Percentiles rank a stretch among this genome's conserved stretches.
Evolutionary conservation across 73 alveolate genomes (phyloP).

Genomic region (Blepharisma stoltei): DNA sequence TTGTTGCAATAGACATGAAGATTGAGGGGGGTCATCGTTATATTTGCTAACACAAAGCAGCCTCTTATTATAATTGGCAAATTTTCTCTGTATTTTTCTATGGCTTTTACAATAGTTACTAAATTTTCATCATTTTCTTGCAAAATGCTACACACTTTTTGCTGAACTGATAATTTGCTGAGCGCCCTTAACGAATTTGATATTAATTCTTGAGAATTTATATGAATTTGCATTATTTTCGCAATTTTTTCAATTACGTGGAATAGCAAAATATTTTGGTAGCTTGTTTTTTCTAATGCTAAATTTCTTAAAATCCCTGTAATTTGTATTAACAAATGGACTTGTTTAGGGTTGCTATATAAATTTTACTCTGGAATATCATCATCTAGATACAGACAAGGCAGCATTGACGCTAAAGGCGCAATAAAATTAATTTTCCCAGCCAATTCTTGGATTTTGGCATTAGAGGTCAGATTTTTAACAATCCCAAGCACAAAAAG

Average conservation of each 20-base stretch:
- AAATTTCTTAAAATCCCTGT: not conserved
- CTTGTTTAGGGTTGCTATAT: not conserved
- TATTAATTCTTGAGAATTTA: not conserved
- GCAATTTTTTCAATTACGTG: conserved; percentile 14
- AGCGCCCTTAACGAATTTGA: not conserved
- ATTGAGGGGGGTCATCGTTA: no score
- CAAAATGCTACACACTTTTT: not conserved
- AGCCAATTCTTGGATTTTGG: not conserved
- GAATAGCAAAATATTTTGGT: not conserved
- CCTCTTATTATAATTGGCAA: not conserved
- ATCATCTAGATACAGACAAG: not conserved
- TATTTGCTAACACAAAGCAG: not conserved
- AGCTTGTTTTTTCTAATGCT: not conserved
- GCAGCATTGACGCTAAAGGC: conserved; percentile 4
- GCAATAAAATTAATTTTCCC: not conserved
- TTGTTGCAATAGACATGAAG: no score
- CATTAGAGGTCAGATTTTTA: not conserved
- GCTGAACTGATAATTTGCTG: not conserved
- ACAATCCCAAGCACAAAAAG: not conserved
- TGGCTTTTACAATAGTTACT: not conserved
- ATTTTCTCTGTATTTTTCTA: not conserved
- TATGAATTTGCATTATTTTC: not conserved
- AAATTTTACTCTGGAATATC: not conserved
- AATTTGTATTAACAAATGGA: not conserved
- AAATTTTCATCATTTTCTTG: not conserved